Conservation (phyloP, 2,329 filamentous ascomycete genomes). For the Chaetothyriales sp. region DNA sequence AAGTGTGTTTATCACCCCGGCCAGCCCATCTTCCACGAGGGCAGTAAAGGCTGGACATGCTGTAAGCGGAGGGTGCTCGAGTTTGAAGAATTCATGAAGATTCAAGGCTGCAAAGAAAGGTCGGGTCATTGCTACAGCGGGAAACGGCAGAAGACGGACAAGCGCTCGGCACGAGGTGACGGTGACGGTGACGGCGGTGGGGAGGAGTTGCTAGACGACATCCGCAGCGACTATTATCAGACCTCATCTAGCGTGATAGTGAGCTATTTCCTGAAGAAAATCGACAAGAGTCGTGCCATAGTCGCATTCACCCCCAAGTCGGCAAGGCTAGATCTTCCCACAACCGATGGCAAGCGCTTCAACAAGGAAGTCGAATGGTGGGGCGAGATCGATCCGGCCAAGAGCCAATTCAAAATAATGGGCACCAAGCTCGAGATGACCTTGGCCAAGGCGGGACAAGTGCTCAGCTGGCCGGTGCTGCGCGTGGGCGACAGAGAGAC, state of each 20-base stretch:
- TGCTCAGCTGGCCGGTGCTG: slow-evolving; percentile 60
- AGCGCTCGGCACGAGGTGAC: slow-evolving; percentile 61
- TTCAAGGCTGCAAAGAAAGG: slow-evolving; percentile 79
- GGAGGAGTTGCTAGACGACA: slow-evolving; percentile 11
- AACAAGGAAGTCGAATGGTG: slow-evolving; percentile 61
- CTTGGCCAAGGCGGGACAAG: slow-evolving; percentile 56
- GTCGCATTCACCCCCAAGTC: slow-evolving; percentile 52
- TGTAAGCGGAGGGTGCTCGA: slow-evolving; percentile 91
- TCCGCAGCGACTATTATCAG: slow-evolving; percentile 84
- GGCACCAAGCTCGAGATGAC: slow-evolving; percentile 80
- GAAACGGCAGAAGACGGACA: slow-evolving; percentile 57
- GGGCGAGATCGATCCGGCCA: slow-evolving; percentile 58
- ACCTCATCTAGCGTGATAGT: slow-evolving; percentile 73
- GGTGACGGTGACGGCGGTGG: slow-evolving; percentile 3
- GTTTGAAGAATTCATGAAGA: slow-evolving; percentile 96
- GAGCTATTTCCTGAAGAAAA: slow-evolving; percentile 93
- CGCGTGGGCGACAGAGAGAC: slow-evolving; percentile 60
- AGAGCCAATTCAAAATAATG: slow-evolving; percentile 66
- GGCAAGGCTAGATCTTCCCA: slow-evolving; percentile 62
- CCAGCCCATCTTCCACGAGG: slow-evolving; percentile 87
- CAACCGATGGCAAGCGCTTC: slow-evolving; percentile 74
- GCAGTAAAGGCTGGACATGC: slow-evolving; percentile 93
- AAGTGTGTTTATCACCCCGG: slow-evolving; percentile 82
- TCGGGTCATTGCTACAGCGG: slow-evolving; percentile 71
- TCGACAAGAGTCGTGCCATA: slow-evolving; percentile 65